A percentile compares a stretch with the other conserved stretches of the same genome.
Conservation (phyloP, 176 grass and related monocot species). For the Triticum urartu region DNA sequence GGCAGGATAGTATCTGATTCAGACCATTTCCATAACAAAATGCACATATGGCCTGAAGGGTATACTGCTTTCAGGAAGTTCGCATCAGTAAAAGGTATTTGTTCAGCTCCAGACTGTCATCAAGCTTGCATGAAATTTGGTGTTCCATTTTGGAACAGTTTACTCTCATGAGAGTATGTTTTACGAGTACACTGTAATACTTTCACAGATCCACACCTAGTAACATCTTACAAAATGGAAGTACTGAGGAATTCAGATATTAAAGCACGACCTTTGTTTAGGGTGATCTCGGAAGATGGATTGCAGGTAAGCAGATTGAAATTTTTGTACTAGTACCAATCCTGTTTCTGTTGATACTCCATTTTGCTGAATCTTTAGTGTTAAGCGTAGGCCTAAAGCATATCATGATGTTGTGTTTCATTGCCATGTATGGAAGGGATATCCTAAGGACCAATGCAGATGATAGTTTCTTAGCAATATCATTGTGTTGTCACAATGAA, state of each 20-base stretch:
- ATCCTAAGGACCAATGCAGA: neutral
- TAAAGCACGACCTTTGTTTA: constrained; percentile 81
- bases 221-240: constrained; percentile 93
- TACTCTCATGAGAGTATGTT: constrained; percentile 20
- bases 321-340: constrained; percentile 21
- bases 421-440: neutral
- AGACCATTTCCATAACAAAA: constrained; percentile 97
- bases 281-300: constrained; percentile 78
- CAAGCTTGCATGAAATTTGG: neutral
- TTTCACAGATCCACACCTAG: constrained; percentile 69
- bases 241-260: constrained; percentile 84
- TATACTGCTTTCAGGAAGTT: constrained; percentile 96
- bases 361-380: neutral
- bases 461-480: constrained; percentile 7
- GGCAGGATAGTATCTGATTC: constrained; percentile 90
- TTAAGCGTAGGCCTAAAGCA: neutral
- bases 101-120: neutral
- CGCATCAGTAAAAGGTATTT: constrained; percentile 71
- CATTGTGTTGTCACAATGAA: constrained; percentile 17
- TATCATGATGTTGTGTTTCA: constrained; percentile 25
- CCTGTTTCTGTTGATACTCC: neutral
- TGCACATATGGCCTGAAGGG: constrained; percentile 94
- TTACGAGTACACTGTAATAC: constrained; percentile 29
- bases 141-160: constrained; percentile 9
- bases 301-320: constrained; percentile 52